Base-by-base conservation (phyloP, 345 rosid species). In the Gossypium raimondii region DNA sequence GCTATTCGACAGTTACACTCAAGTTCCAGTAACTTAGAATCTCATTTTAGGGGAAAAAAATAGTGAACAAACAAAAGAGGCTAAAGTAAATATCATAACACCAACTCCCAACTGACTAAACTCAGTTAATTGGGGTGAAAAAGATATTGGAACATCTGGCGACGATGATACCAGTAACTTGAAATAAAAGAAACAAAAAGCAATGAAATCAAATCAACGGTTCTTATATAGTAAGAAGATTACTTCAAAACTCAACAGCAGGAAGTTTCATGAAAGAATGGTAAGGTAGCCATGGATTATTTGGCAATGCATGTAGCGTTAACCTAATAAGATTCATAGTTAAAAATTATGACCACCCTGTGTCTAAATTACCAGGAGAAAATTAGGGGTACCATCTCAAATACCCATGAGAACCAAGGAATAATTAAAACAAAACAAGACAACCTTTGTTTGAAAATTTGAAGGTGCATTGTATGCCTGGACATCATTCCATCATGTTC, bases 401-500 rank as follows among this genome's bases (percentile, higher is more conserved):
- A 58, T 38, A 63, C 52, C 80, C 74, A 29, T 44, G 67, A 74
- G 73, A 66, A 41, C 72, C 68, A 66, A 57, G 20, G 78, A 76
- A 79, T 81, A 77, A 76, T 73, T 43, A 56, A 79, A 77, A 77
- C 74, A 75, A 78, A 83, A 76, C 74, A 78, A 61, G 67, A 22
- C 65, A 22, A 48, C 64, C 69, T 74, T 76, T 51, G 60, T 80
- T 79, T 44, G 22, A 63, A 63, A 43, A 55, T 80, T 72, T 74
- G 76, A 82, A 64, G 72, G 77, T 81, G 61, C 80, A 72, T 53
- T 72, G 77, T 70, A 74, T 75, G 61, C 75, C 75, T 63, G 81
- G 82, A 86, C 80, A 78, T 79, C 73, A 27, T 76, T 80, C 82
- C 86, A 67, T 81, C 76, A 53, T 79, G 75, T 72, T 79, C 79